A percentile compares a stretch with the other conserved stretches of the same genome.
These are phyloP conservation scores for Ceratonia siliqua DNA, from an alignment of 306 rosid species.

Conservation along the genomic window DNA sequence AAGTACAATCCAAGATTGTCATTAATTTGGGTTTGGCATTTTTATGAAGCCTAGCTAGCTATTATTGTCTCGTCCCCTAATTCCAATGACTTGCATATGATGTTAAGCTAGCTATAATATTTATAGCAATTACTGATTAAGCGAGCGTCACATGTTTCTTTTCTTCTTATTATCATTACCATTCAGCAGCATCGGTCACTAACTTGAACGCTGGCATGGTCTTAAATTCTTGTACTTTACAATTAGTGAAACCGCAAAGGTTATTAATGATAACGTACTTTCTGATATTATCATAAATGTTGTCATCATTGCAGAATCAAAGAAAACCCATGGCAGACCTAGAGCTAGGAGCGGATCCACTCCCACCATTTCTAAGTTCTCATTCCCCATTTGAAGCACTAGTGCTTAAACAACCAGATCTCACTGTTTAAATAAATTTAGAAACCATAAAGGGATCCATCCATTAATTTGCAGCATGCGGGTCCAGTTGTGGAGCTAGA, in stretches of 20 bases:
- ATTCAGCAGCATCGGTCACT: neutral
- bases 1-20: neutral
- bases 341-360: neutral
- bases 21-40: neutral
- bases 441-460: conserved; percentile 27
- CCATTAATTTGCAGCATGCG: conserved; percentile 12
- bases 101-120: neutral
- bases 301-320: conserved; percentile 30
- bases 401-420: conserved; percentile 22
- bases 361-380: neutral
- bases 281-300: conserved; percentile 26
- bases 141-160: neutral
- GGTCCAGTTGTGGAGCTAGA: conserved; percentile 15
- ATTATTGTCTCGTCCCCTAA: neutral
- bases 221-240: neutral
- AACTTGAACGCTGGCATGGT: neutral
- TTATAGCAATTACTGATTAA: neutral
- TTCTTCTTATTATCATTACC: neutral
- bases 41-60: neutral
- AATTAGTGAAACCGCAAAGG: neutral
- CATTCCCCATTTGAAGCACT: conserved; percentile 25
- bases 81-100: neutral
- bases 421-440: conserved; percentile 23
- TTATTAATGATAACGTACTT: conserved; percentile 22
- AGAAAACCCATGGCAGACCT: neutral